A percentile compares a stretch with the other conserved stretches of the same genome.
phyloP scores from a whole-genome alignment of 108 stramenopile species.

The Nitzschia sp. region DNA sequence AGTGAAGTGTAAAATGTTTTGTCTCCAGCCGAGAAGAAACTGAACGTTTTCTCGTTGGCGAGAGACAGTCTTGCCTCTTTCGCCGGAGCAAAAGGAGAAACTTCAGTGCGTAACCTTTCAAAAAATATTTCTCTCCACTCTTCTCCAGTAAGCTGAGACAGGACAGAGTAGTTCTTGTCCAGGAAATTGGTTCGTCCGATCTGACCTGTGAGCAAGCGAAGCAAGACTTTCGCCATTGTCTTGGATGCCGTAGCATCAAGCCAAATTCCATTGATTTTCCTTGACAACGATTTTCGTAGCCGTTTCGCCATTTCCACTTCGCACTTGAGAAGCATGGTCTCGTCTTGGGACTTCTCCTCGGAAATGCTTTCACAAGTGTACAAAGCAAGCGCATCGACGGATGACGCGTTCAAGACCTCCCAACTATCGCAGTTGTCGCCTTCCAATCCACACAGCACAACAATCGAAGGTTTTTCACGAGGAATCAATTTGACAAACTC shows the following conservation, averaged over 20 bases:
- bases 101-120: slow-evolving; percentile 29
- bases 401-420: neutral
- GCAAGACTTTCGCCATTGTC: slow-evolving; percentile 9
- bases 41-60: neutral
- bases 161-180: neutral
- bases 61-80: neutral
- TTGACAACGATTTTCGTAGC: neutral
- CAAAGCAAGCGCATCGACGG: neutral
- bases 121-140: slow-evolving; percentile 26
- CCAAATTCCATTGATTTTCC: slow-evolving; percentile 16
- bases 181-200: neutral
- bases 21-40: neutral
- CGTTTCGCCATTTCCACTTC: neutral
- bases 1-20: neutral
- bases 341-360: neutral
- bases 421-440: neutral
- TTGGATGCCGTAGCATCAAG: slow-evolving; percentile 1
- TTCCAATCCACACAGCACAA: neutral
- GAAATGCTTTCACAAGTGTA: slow-evolving; percentile 14
- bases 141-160: neutral
- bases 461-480: neutral
- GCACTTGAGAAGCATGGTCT: neutral
- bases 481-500: neutral
- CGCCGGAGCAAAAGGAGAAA: slow-evolving; percentile 24
- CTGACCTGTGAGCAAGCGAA: slow-evolving; percentile 3